Evolutionary conservation across 129 eudicot species (phyloP), one percentile per base, ranked within the genome.

Genomic region (Escallonia rubra): DNA sequence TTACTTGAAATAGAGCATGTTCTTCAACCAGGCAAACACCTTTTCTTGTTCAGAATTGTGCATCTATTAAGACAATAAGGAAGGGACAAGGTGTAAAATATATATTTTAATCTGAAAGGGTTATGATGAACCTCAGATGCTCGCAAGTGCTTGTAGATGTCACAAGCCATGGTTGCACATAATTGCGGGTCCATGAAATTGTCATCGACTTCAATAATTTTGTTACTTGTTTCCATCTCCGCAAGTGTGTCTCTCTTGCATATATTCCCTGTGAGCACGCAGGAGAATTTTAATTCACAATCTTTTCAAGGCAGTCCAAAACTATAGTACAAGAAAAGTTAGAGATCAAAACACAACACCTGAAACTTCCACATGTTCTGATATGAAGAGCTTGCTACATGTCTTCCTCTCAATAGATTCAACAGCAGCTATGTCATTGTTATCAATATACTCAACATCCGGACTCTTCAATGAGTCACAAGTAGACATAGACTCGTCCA

Each of bases 131-230:
- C 98, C 96, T 89, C 99, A 3, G 96, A 71, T 59, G 86, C 96
- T 72, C 95, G 72, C 81, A 93, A 80, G 75, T 93, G 95, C 76
- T 89, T 91, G 84, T 89, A 93, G 41, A 93, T 93, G 76, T 93
- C 99, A 87, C 96, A 93, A 66, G 96, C 99, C 71, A 89, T 86
- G 16, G 96, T 87, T 44, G 96, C 92, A 79, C 99, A 93, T 63
- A 87, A 57, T 72, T 93, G 96, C 7, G 99, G 99, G 39, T 93
- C 99, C 80, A 80, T 79, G 41, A 78, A 79, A 76, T 89, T 82
- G 10, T 79, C 79, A 81, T 93, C 99, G 65, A 93, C 73, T 69
- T 89, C 82, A 40, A 84, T 87, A 76, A 89, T 74, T 67, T 82
- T 68, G 4, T 84, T 86, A 54, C 54, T 76, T 13, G 81, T 51